These are phyloP conservation scores for Penicillium sp. DNA, from an alignment of 2,329 filamentous ascomycete species.

Conservation along the genomic window DNA sequence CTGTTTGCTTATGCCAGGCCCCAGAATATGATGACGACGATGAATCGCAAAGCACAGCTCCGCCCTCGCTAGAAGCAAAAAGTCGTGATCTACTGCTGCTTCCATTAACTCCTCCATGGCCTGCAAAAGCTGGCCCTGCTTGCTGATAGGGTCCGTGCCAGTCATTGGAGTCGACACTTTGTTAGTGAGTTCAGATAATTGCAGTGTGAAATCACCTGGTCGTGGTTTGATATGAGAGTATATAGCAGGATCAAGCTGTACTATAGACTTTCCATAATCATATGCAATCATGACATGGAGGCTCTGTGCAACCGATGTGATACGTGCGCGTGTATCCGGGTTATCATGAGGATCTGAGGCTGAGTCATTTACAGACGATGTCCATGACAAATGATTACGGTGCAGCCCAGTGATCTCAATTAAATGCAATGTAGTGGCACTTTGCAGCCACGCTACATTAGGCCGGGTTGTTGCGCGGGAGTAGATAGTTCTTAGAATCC, in stretches of 20 bases:
- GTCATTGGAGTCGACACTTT: slow-evolving; percentile 10
- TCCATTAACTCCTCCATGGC: slow-evolving; percentile 15
- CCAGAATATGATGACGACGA: slow-evolving; percentile 43
- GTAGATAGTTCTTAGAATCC: slow-evolving; percentile 53
- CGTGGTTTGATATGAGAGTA: neutral
- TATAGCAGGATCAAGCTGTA: slow-evolving; percentile 23
- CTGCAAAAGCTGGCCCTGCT: slow-evolving; percentile 4
- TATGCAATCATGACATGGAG: slow-evolving; percentile 34
- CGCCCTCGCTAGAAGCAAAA: slow-evolving; percentile 32
- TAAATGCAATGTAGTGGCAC: slow-evolving; percentile 55
- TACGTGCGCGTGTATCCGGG: slow-evolving; percentile 23
- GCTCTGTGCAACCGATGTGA: slow-evolving; percentile 31
- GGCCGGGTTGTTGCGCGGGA: slow-evolving; percentile 52
- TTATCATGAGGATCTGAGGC: slow-evolving; percentile 2
- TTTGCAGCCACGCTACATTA: slow-evolving; percentile 55
- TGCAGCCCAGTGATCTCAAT: slow-evolving; percentile 48
- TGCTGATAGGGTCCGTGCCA: slow-evolving; percentile 1
- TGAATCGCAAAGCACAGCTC: slow-evolving; percentile 40
- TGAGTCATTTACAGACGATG: slow-evolving; percentile 9
- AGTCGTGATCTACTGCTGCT: slow-evolving; percentile 26
- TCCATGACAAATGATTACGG: slow-evolving; percentile 12
- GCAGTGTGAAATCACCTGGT: slow-evolving; percentile 19
- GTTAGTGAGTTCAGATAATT: slow-evolving; percentile 17
- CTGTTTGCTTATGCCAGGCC: slow-evolving; percentile 30
- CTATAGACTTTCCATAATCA: slow-evolving; percentile 35